Percentiles rank a stretch among this genome's conserved stretches.
Evolutionary conservation across 2,329 filamentous ascomycete species (phyloP).

Genomic region (Dendryphion nanum): DNA sequence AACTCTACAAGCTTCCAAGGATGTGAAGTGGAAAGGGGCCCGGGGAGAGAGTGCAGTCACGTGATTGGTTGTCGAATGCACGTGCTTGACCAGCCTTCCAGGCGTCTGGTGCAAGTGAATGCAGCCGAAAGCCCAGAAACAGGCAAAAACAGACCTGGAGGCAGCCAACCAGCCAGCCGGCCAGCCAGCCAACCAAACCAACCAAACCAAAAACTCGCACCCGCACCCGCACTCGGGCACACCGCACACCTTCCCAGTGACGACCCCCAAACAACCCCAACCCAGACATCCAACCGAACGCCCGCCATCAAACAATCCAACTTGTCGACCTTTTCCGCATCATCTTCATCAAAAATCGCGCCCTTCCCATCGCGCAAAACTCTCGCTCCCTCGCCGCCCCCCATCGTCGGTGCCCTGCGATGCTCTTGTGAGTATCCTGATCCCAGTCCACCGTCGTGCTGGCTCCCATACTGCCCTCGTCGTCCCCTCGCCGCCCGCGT

Average conservation of each 20-base stretch:
- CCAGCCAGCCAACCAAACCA: neutral
- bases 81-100: too few relatives aligned
- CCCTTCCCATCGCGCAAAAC: conserved; percentile 6
- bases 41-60: too few relatives aligned
- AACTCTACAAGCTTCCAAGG: too few relatives aligned
- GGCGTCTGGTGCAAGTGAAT: too few relatives aligned
- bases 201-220: too few relatives aligned
- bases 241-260: too few relatives aligned
- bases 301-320: too few relatives aligned
- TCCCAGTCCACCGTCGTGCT: conserved; percentile 34
- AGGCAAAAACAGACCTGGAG: too few relatives aligned
- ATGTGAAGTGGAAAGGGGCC: too few relatives aligned
- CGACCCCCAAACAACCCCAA: neutral
- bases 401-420: conserved; percentile 14
- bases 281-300: neutral
- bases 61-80: too few relatives aligned
- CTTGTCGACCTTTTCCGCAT: neutral
- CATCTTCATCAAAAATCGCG: neutral
- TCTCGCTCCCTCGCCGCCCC: conserved; percentile 6
- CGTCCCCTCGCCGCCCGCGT: conserved; percentile 30
- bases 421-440: conserved; percentile 20
- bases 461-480: conserved; percentile 33
- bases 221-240: too few relatives aligned
- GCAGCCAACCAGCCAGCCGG: neutral
- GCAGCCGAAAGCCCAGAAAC: too few relatives aligned